Percentiles rank a stretch among this genome's conserved stretches.
These are phyloP conservation scores for Vitis rotundifolia DNA, from an alignment of 164 flowering plant species.

Conservation along the genomic window DNA sequence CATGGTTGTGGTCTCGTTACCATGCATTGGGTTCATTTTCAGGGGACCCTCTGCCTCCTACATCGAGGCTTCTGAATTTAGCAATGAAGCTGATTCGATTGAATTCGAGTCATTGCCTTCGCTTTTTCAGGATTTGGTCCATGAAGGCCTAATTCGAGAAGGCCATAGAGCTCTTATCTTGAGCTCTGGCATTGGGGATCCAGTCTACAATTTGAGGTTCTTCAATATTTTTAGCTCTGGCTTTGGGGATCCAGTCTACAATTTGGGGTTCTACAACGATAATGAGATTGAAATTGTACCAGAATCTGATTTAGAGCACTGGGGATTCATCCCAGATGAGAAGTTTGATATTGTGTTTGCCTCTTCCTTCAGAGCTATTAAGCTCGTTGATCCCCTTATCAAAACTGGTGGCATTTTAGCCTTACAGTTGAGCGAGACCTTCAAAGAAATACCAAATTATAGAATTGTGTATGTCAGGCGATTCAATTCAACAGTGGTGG, in stretches of 20 bases:
- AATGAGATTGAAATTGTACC: constrained; percentile 33
- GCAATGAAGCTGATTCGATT: constrained; percentile 1
- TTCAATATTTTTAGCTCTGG: constrained; percentile 25
- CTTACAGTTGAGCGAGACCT: constrained; percentile 24
- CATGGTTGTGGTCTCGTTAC: constrained; percentile 37
- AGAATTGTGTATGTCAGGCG: constrained; percentile 46
- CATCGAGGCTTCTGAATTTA: background rate
- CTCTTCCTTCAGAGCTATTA: constrained; percentile 5
- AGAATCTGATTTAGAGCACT: constrained; percentile 17
- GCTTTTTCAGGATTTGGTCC: constrained; percentile 41
- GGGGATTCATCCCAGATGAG: constrained; percentile 29
- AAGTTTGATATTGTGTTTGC: constrained; percentile 41
- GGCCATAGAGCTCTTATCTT: constrained; percentile 36
- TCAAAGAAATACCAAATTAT: constrained; percentile 36
- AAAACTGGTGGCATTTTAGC: constrained; percentile 46
- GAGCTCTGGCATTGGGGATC: constrained; percentile 14
- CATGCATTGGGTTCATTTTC: constrained; percentile 29
- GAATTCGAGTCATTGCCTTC: constrained; percentile 15
- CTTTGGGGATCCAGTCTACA: background rate
- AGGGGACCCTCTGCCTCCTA: background rate
- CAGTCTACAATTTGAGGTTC: constrained; percentile 4
- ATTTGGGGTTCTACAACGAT: constrained; percentile 18
- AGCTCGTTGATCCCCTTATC: constrained; percentile 33
- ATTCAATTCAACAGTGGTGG: constrained; percentile 42
- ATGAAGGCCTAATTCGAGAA: constrained; percentile 38